Percentiles rank a stretch among this genome's conserved stretches.
Conservation (phyloP, 1,139 yeast genomes). For the Martiniozyma asiatica region DNA sequence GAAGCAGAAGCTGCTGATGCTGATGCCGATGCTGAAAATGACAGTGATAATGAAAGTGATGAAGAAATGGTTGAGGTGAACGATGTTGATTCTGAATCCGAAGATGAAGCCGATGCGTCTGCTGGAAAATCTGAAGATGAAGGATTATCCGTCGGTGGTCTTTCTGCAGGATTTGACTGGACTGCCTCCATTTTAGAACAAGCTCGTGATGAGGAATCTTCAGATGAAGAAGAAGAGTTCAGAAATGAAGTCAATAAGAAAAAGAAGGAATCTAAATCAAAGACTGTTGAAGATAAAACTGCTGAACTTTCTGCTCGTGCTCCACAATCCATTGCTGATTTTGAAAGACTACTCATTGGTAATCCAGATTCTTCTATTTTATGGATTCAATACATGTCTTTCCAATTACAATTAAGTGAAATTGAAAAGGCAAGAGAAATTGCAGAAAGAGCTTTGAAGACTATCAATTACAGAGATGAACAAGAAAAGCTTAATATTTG, state of each 20-base stretch:
- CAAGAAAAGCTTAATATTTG: slow-evolving; percentile 87
- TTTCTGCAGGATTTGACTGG: slow-evolving; percentile 89
- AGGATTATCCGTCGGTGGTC: slow-evolving; percentile 33
- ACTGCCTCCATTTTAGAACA: slow-evolving; percentile 81
- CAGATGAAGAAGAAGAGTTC: slow-evolving; percentile 41
- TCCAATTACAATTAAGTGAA: slow-evolving; percentile 90
- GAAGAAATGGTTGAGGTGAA: no score
- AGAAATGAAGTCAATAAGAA: slow-evolving; percentile 30
- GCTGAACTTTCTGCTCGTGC: slow-evolving; percentile 73
- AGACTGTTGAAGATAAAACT: slow-evolving; percentile 63
- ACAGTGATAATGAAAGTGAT: slow-evolving; percentile 20
- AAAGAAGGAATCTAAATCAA: slow-evolving; percentile 32
- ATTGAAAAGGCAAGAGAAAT: slow-evolving; percentile 88
- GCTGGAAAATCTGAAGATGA: slow-evolving; percentile 19
- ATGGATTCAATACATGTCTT: slow-evolving; percentile 98
- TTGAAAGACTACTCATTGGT: slow-evolving; percentile 82
- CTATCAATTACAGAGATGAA: slow-evolving; percentile 85
- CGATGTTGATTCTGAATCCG: slow-evolving; percentile 18
- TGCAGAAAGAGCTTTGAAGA: slow-evolving; percentile 83
- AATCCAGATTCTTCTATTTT: slow-evolving; percentile 86
- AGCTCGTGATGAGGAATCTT: slow-evolving; percentile 44
- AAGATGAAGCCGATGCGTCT: slow-evolving; percentile 16
- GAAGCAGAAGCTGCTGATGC: slow-evolving; percentile 23
- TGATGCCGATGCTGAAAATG: slow-evolving; percentile 12
- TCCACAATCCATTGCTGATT: slow-evolving; percentile 85